Conservation (phyloP, 495 filamentous ascomycete genomes). For the Aspergillus incahuasiensis region DNA sequence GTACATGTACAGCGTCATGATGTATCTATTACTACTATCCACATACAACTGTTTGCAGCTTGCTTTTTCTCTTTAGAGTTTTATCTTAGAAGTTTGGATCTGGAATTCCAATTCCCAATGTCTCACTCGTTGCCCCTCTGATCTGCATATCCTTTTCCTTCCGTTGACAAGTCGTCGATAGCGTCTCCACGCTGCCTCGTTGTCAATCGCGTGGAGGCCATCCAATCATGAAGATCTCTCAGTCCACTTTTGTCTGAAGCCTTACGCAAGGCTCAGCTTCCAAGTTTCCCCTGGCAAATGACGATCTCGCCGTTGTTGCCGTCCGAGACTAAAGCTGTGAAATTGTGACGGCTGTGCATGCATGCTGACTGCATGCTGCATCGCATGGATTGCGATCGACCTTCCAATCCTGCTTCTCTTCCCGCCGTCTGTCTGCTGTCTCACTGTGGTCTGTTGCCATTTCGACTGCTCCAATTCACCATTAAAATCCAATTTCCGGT, state of each 20-base stretch:
- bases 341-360: neutral
- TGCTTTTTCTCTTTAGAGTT: too few species aligned
- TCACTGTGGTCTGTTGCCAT: too few species aligned
- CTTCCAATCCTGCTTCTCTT: neutral
- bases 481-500: too few species aligned
- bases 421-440: too few species aligned
- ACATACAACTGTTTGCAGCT: neutral
- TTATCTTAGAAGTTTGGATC: neutral
- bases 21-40: neutral
- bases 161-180: too few species aligned
- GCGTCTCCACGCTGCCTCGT: neutral
- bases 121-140: neutral
- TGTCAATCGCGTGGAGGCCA: neutral
- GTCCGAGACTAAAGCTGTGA: neutral
- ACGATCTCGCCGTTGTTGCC: neutral
- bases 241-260: neutral
- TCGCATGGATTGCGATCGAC: neutral
- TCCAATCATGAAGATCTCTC: neutral
- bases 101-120: too few species aligned
- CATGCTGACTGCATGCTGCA: neutral
- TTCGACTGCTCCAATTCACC: too few species aligned
- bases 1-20: constrained; percentile 8
- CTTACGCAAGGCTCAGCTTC: too few species aligned
- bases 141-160: neutral
- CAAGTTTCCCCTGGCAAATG: neutral